Base-by-base conservation (phyloP, 2,329 filamentous ascomycete species). In the Proliferodiscus dingleyae region DNA sequence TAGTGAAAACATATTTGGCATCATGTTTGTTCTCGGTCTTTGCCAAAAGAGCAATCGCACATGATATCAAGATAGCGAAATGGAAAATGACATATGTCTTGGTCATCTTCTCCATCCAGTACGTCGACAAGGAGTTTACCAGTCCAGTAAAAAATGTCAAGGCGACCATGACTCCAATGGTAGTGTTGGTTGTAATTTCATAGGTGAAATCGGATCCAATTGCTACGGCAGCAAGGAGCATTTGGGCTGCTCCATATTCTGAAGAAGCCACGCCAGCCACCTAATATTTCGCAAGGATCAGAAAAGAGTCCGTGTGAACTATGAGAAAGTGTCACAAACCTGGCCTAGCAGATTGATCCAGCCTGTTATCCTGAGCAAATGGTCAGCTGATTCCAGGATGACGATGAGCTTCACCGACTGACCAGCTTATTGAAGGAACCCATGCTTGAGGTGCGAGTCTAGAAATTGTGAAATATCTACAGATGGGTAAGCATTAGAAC, bases 41-140 rank as follows among this genome's bases (percentile, higher is more conserved):
- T 16, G 65, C 74, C 19, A 79, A 63, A 37, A 80, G 66, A 10
- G 74, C 69, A 53, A 76, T 71, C 47, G 68, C 68, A 57, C 72
- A 76, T 8, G 70, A 65, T n/a, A 78, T 56, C 1, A 79, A 63
- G 9, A 77, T 67, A 37, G 66, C 63, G 22, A 77, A 68, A 58
- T 80, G 76, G 62, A 80, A 76, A 46, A 79, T 70, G 28, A 78
- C 75, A 54, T 80, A 80, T 23, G 66, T 66, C 55, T 74, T 76
- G 47, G 76, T 76, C 63, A 80, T 72, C 54, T 74, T 74, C 61
- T 77, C 76, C 64, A 80, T 72, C 73, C 75, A 77, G 46, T 70
- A 71, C 0, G 77, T 80, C 7, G 73, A 72, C 41, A 80, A 61
- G 3, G 71, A 77, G 64, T 80, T 80, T 55, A 79, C 68, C 2